Evolutionary conservation across 352 stramenopile species (phyloP), one percentile per base, ranked within the genome.

Genomic region (Phytophthora constricta): DNA sequence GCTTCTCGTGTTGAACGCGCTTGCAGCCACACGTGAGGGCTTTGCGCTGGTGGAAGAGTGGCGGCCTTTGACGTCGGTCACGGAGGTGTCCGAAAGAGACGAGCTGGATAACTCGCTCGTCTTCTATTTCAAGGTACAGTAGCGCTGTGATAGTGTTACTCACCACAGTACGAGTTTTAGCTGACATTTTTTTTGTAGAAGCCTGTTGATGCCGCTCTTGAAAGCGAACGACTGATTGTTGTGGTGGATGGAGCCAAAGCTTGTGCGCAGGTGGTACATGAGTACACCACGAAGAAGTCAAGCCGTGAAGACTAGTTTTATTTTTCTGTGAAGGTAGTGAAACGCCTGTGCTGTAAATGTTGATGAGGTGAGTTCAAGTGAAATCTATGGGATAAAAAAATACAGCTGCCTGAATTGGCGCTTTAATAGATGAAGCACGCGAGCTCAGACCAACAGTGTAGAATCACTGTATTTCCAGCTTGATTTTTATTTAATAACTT

Each of bases 61-160:
- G 41, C 75, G 80, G 23, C 67, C 74, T 22, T 68, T 95, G 26
- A 76, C 76, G 20, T 72, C 84, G 13, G 60, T 95, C 8, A 67
- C 58, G 0, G 83, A 87, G 59, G 82, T 95, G 56, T 78, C 77
- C 8, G 80, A 80, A 22, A 72, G 81, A 25, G 72, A 89, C 16
- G 80, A 76, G 2, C 47, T 92, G 9, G 62, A 80, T 5, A 93
- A 90, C 62, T 82, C 81, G 1, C 64, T 95, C 23, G 70, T 93
- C 37, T 88, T 95, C 55, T 72, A 90, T 56, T 95, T 93, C 55
- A 82, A 86, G 67, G 87, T 95, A 79, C 13, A 62, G 1, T 16
- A 52, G 8, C 17, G 3, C 16, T n/a, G 13, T 28, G n/a, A 28
- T 20, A 47, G 26, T 10, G 13, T 27, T 53, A 16, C 28, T 33